These are phyloP conservation scores for Euphrasia arctica DNA, from an alignment of 305 asterid genomes.

Conservation along the genomic window DNA sequence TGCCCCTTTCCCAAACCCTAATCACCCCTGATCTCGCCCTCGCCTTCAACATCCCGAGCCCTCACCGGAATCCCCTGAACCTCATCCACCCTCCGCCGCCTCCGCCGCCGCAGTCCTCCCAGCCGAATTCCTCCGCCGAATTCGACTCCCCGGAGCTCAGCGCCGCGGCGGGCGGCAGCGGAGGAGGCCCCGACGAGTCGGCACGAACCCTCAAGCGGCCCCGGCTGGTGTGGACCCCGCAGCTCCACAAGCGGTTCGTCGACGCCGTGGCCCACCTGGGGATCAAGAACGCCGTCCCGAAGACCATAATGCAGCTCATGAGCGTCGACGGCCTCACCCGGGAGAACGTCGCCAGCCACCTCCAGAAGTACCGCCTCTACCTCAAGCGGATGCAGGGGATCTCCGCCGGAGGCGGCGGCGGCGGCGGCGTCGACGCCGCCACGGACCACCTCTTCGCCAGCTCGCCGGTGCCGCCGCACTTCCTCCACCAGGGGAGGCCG, in stretches of 20 bases:
- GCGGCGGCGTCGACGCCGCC: conserved; percentile 35
- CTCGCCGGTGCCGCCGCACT: conserved; percentile 67
- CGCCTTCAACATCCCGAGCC: conserved; percentile 38
- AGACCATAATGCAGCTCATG: conserved; percentile 53
- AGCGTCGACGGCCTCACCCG: conserved; percentile 50
- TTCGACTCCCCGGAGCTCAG: conserved; percentile 31
- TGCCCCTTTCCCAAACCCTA: conserved; percentile 44
- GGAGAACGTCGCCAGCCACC: conserved; percentile 52
- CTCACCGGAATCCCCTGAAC: background rate
- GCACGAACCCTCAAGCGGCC: conserved; percentile 50
- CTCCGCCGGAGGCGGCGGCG: conserved; percentile 24
- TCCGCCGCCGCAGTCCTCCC: conserved; percentile 12
- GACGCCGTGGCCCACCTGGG: conserved; percentile 55
- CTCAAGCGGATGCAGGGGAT: conserved; percentile 46
- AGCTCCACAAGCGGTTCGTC: conserved; percentile 55
- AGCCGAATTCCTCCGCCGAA: conserved; percentile 23
- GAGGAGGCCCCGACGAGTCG: conserved; percentile 32
- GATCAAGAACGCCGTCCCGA: conserved; percentile 33
- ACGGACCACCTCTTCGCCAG: conserved; percentile 60
- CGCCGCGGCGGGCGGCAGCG: conserved; percentile 13
- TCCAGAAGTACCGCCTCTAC: conserved; percentile 47
- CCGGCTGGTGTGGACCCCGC: conserved; percentile 54
- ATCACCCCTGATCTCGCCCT: conserved; percentile 44
- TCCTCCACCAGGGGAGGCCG: conserved; percentile 35
- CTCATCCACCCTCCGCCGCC: conserved; percentile 13